These are phyloP conservation scores for Leucaena leucocephala DNA, from an alignment of 306 rosid species.

Conservation along the genomic window DNA sequence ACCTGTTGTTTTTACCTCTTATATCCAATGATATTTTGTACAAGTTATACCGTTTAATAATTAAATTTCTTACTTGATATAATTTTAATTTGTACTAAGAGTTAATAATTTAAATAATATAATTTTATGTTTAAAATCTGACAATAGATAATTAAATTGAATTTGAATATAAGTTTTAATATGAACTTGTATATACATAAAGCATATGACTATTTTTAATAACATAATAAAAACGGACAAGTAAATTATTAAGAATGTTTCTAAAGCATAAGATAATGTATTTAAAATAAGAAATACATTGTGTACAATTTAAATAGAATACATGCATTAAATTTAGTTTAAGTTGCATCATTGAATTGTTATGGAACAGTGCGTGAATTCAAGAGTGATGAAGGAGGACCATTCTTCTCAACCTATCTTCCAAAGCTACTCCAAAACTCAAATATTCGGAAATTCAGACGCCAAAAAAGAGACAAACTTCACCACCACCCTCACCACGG, in stretches of 20 bases:
- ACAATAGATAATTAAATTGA: background rate
- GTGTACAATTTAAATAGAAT: background rate
- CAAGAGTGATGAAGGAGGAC: slow-evolving; percentile 25
- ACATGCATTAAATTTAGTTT: background rate
- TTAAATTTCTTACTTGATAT: background rate
- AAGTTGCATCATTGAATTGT: background rate
- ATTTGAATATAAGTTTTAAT: background rate
- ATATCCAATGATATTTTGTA: too few species aligned
- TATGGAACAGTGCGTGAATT: slow-evolving; percentile 34
- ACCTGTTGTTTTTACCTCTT: too few species aligned
- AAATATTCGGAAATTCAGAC: slow-evolving; percentile 35
- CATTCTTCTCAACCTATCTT: slow-evolving; percentile 32
- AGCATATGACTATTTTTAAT: background rate
- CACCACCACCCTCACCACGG: background rate
- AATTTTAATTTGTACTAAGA: too few species aligned
- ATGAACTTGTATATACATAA: background rate
- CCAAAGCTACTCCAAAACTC: slow-evolving; percentile 44
- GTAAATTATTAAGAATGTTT: background rate
- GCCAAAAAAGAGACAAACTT: slow-evolving; percentile 23
- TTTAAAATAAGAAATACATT: background rate
- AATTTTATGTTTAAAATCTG: background rate
- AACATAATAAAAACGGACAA: background rate
- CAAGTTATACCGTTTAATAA: background rate
- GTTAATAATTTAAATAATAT: background rate
- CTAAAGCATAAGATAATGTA: background rate